These are phyloP conservation scores for Salix suchowensis DNA, from an alignment of 345 rosid genomes.

Conservation along the genomic window DNA sequence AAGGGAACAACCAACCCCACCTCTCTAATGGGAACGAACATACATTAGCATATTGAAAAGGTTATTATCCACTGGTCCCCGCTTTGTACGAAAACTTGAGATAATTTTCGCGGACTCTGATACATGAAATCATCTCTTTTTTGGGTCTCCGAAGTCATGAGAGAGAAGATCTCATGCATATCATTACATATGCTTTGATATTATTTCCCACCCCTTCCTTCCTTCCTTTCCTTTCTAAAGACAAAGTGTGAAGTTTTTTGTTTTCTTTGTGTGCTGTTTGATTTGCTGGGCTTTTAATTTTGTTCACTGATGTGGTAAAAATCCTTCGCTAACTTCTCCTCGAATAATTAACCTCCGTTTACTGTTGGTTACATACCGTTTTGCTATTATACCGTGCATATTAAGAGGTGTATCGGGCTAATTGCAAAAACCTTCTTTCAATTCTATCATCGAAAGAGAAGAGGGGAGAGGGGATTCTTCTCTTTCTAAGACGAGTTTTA, in stretches of 20 bases:
- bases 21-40: constrained; percentile 19
- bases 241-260: not conserved
- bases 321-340: not conserved
- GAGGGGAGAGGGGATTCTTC: not conserved
- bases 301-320: not conserved
- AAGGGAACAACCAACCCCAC: constrained; percentile 5
- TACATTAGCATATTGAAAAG: constrained; percentile 13
- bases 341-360: not conserved
- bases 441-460: not conserved
- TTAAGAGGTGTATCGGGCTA: not conserved
- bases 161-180: constrained; percentile 48
- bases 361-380: not conserved
- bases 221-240: not conserved
- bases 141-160: constrained; percentile 17
- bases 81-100: constrained; percentile 1
- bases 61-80: constrained; percentile 24
- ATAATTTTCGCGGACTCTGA: constrained; percentile 12
- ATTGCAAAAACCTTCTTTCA: not conserved
- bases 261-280: not conserved
- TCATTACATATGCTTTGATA: constrained; percentile 44
- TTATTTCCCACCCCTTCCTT: not conserved
- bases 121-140: constrained; percentile 25
- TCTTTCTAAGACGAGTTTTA: not conserved
- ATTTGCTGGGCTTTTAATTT: not conserved
- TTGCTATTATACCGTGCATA: not conserved